Base-by-base conservation (phyloP, 2,329 filamentous ascomycete species). In the Nectriaceae sp. region DNA sequence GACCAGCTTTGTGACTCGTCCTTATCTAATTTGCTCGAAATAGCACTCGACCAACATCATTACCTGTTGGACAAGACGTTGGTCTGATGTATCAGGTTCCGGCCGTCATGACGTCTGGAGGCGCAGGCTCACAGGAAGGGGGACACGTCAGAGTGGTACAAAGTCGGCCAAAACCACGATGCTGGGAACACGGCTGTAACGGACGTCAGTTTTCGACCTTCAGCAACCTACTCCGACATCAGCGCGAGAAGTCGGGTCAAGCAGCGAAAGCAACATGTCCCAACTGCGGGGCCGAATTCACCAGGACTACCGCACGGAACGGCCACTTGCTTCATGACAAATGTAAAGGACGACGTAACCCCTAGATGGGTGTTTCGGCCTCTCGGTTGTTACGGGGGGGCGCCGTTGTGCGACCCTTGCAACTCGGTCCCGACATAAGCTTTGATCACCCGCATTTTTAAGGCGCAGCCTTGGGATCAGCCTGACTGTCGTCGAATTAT, bases 161-260 rank as follows among this genome's bases (percentile, higher is more conserved):
- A 67, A 85, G 84, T 59, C 82, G 89, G 56, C 90, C 90, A n/a
- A 96, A 96, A 72, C 91, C 92, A 39, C 90, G 96, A 67, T 97
- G 93, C 70, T 97, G 90, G 89, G 93, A 97, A 52, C 93, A 97
- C 65, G 93, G 92, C 11, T 97, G 93, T 76, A 96, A 97, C 63
- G 93, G 93, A 18, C 85, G 92, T 22, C 89, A 96, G 64, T 97
- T 97, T 65, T 96, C 90, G 16, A 97, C 93, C 3, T 97, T 97
- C 67, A 96, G 91, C 80, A 97, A 97, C 66, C 80, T 97, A 3
- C 76, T 97, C 31, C 82, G 93, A 54, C 93, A 97, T 68, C 92
- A 97, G 70, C 83, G 93, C 37, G 93, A 97, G 70, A 97, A 96
- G 69, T 95, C 90, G 1, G 93, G 93, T 21, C 91, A 92, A 44